Evolutionary conservation across 1,284 basidiomycete genomes (phyloP).

Genomic region (Bothia castanella): DNA sequence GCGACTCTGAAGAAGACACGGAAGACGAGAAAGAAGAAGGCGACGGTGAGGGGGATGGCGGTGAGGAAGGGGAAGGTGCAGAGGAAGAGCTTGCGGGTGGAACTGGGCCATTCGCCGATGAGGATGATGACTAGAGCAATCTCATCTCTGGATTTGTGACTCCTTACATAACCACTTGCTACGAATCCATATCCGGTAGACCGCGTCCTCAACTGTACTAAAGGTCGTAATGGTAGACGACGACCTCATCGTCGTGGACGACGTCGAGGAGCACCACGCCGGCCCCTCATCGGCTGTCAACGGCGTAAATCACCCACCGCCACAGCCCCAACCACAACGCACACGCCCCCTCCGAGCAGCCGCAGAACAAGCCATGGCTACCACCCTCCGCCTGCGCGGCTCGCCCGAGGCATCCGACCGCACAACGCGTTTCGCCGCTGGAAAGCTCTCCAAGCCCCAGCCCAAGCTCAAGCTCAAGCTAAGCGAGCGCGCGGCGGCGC

Average conservation of each 20-base stretch:
- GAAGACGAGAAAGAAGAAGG: background rate
- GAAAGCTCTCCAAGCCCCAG: slow-evolving; percentile 46
- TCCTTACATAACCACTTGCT: background rate
- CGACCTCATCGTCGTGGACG: slow-evolving; percentile 64
- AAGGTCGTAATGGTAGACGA: slow-evolving; percentile 44
- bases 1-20: background rate
- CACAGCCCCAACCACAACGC: slow-evolving; percentile 21
- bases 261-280: slow-evolving; percentile 40
- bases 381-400: slow-evolving; percentile 42
- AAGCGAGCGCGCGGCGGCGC: slow-evolving; percentile 72
- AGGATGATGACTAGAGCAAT: no score
- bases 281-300: slow-evolving; percentile 26
- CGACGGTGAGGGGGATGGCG: slow-evolving; percentile 3
- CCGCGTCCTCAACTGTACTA: no score
- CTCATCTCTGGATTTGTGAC: no score
- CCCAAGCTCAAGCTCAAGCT: slow-evolving; percentile 83
- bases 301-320: slow-evolving; percentile 18
- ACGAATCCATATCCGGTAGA: no score
- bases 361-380: slow-evolving; percentile 39
- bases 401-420: slow-evolving; percentile 41
- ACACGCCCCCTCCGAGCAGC: slow-evolving; percentile 35
- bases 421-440: slow-evolving; percentile 45
- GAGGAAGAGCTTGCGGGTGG: slow-evolving; percentile 17
- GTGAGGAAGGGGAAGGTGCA: slow-evolving; percentile 9
- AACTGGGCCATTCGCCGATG: no score